Base-by-base conservation (phyloP, 441 rosid genomes). In the Arabidopsis hybrid region DNA sequence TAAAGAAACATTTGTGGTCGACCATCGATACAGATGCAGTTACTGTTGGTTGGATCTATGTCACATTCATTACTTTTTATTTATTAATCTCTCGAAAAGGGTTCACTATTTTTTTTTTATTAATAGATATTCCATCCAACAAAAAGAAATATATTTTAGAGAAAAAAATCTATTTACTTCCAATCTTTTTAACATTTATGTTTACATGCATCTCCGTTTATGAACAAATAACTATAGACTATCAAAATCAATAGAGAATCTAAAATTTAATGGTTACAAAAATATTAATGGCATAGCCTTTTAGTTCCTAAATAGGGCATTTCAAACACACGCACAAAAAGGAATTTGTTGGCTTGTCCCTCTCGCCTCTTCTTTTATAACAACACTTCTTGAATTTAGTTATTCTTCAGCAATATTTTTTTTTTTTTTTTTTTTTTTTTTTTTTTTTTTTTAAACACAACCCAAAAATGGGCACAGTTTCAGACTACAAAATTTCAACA, bases 1-100 rank as follows among this genome's bases (percentile, higher is more conserved):
- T 29, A 69, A 49, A 39, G 14, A 57, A 53, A 7, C 63, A 50
- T 36, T 42, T 63, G 55, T 50, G 65, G 75, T 63, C 71, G 38
- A 55, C 71, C 52, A 46, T 76, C 50, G 31, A 76, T 71, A 62
- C 21, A 63, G 31, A 76, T 71, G 67, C 21, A 63, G 46, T 76
- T 70, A 3, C 60, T 8, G 34, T 69, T 76, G 26, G 56, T 76
- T 58, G 10, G 72, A 64, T 70, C 55, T 47, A 46, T 46, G 71
- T 31, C 75, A 75, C 16, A 18, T 47, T 49, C 40, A 18, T 49
- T 13, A 56, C 39, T 55, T 62, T 55, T n/a, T 16, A 45, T 45
- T 34, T 47, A 21, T 52, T 51, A 50, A 31, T 60, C 60, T 52
- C 39, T 39, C 2, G 12, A n/a, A 26, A 53, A 0, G 2, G 47